A percentile compares a stretch with the other conserved stretches of the same genome.
Evolutionary conservation across 371 early-diverging fungal genomes (phyloP).

Genomic region (Mucor irregularis): DNA sequence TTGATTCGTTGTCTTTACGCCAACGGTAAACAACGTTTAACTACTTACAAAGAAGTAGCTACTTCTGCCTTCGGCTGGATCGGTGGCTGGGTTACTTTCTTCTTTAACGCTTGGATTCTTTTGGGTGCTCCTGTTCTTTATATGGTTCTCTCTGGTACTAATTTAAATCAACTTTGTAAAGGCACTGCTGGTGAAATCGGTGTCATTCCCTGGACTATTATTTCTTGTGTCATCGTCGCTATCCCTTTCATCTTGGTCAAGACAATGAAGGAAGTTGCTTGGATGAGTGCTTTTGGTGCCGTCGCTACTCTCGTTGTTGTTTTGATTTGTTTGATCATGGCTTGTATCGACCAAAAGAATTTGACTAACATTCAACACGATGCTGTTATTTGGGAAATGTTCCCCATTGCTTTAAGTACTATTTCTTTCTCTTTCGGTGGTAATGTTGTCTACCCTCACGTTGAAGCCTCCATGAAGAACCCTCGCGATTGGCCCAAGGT

Average conservation of each 20-base stretch:
- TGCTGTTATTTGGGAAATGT: constrained; percentile 50
- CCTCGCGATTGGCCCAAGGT: constrained; percentile 77
- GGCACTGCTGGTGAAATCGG: constrained; percentile 44
- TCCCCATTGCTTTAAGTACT: constrained; percentile 61
- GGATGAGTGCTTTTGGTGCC: constrained; percentile 64
- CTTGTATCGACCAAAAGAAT: constrained; percentile 36
- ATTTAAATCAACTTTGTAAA: constrained; percentile 41
- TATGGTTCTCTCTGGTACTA: constrained; percentile 54
- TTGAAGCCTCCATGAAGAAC: constrained; percentile 81
- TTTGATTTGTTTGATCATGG: constrained; percentile 42
- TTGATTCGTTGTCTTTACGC: constrained; percentile 36
- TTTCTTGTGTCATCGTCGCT: constrained; percentile 57
- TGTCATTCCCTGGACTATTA: constrained; percentile 59
- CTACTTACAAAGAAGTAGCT: constrained; percentile 41
- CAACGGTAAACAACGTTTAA: constrained; percentile 42
- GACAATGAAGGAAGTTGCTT: constrained; percentile 62
- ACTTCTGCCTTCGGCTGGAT: constrained; percentile 37
- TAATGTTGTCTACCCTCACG: constrained; percentile 82
- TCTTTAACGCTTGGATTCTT: constrained; percentile 62
- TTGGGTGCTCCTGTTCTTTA: constrained; percentile 57
- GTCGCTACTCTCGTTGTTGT: constrained; percentile 51
- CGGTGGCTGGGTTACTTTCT: constrained; percentile 45
- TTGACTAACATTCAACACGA: constrained; percentile 35
- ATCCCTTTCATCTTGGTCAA: constrained; percentile 60
- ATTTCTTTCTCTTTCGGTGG: constrained; percentile 83